A percentile compares a stretch with the other conserved stretches of the same genome.
Conservation (phyloP, 2,329 filamentous ascomycete species). For the Ceratocystis alfenasii region DNA sequence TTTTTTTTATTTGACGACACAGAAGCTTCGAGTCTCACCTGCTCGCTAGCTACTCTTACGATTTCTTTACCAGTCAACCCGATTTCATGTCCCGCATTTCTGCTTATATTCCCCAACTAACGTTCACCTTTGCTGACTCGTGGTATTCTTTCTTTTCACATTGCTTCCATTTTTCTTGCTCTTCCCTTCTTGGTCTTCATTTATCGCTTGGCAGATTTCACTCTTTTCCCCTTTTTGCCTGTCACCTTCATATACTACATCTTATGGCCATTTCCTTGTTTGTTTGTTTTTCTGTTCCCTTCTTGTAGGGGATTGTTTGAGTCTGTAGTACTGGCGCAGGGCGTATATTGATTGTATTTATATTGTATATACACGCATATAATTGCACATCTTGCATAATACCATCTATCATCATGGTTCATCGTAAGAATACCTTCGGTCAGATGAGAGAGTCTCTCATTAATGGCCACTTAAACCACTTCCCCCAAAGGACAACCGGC, state of each 20-base stretch:
- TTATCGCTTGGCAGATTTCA: neutral
- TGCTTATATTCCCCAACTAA: neutral
- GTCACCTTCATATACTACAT: neutral
- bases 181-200: neutral
- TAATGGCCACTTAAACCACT: no score
- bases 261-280: neutral
- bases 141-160: neutral
- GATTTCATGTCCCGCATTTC: neutral
- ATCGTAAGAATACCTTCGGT: neutral
- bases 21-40: neutral
- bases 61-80: neutral
- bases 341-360: neutral
- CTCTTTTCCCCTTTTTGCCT: neutral
- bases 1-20: constrained; percentile 9
- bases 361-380: neutral
- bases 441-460: no score
- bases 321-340: neutral
- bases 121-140: neutral
- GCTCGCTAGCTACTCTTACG: constrained; percentile 6
- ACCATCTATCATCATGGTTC: neutral
- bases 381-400: neutral
- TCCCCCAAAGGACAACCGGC: no score
- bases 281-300: neutral
- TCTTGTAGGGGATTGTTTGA: neutral
- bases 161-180: neutral